Conservation (phyloP, 169 alveolate genomes). For the Plasmodium vivax region DNA sequence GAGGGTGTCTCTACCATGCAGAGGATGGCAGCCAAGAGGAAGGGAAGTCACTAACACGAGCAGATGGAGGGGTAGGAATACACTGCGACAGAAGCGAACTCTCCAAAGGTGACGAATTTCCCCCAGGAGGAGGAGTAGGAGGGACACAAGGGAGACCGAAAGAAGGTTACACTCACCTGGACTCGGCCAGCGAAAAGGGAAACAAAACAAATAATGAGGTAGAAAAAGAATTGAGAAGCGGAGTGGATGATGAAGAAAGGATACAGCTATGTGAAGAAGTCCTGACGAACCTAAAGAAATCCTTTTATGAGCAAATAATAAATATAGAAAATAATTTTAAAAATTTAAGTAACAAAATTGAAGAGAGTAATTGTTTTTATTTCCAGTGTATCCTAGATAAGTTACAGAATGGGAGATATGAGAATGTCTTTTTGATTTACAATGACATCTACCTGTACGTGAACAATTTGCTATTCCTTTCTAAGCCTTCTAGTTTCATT, state of each 20-base stretch:
- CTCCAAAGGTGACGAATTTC: not conserved
- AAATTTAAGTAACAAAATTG: conserved; percentile 52
- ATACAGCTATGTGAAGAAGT: conserved; percentile 47
- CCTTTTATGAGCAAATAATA: conserved; percentile 31
- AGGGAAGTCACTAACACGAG: not conserved
- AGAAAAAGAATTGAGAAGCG: not conserved
- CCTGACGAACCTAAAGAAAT: not conserved
- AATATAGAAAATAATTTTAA: conserved; percentile 63
- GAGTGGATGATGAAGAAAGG: conserved; percentile 6
- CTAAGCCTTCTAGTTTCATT: conserved; percentile 60
- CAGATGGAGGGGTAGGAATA: not conserved
- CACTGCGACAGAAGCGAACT: not conserved
- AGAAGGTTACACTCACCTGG: not conserved
- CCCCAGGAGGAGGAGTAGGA: not conserved
- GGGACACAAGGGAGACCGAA: not conserved
- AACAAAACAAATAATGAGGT: not conserved
- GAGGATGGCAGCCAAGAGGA: not conserved
- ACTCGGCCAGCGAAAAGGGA: not conserved
- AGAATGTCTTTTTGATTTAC: conserved; percentile 19
- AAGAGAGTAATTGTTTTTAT: conserved; percentile 35
- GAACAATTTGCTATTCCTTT: conserved; percentile 41
- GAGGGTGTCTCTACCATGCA: not conserved
- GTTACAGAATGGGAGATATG: conserved; percentile 29
- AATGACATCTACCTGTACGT: conserved; percentile 49
- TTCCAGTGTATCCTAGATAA: conserved; percentile 61